phyloP scores from a whole-genome alignment of 129 eudicot species.

The Centrapalus pauciflorus region DNA sequence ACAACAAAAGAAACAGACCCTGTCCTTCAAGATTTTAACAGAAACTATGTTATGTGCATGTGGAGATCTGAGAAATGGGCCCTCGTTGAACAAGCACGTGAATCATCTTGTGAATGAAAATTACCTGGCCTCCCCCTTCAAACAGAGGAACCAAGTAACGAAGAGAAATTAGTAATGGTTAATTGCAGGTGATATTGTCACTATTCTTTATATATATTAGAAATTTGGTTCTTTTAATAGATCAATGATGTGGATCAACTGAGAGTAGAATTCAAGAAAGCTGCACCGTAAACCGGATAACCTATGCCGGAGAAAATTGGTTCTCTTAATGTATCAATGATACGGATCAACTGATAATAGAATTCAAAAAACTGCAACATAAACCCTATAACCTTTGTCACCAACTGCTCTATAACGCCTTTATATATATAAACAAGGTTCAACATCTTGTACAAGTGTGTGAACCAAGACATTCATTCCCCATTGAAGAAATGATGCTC shows the following conservation, averaged over 20 bases:
- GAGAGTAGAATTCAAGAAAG: not conserved
- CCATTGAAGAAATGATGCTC: not conserved
- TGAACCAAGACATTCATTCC: not conserved
- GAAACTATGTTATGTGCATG: not conserved
- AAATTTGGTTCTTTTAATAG: not conserved
- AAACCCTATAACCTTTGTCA: conserved; percentile 4
- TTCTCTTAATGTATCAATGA: not conserved
- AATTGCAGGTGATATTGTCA: not conserved
- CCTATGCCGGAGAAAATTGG: not conserved
- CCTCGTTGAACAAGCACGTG: not conserved
- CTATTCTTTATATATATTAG: not conserved
- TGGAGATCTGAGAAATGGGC: not conserved
- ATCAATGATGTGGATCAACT: not conserved
- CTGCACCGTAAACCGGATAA: not conserved
- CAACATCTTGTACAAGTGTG: not conserved
- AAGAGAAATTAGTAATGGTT: not conserved
- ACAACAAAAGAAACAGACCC: not conserved
- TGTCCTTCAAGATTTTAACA: not conserved
- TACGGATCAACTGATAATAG: not conserved
- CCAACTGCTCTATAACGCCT: not conserved
- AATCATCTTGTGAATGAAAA: conserved; percentile 5
- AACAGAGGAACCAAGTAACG: not conserved
- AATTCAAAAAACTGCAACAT: not conserved
- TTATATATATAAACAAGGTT: not conserved
- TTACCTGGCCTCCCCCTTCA: not conserved